Conservation (phyloP, 768 basidiomycete genomes). For the Leccinum incarnatum region DNA sequence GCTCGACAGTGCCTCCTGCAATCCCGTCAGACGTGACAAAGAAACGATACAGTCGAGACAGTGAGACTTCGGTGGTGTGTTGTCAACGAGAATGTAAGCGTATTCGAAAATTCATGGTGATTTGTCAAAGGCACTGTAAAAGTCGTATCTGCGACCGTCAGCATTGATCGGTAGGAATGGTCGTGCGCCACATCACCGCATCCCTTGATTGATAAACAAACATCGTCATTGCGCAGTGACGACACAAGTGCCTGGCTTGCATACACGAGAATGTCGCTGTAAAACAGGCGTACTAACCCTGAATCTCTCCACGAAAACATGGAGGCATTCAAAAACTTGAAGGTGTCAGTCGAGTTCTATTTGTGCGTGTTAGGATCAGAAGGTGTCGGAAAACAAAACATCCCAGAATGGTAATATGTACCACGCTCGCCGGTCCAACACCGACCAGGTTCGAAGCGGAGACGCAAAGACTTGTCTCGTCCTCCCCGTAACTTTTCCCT, state of each 20-base stretch:
- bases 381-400: conserved; percentile 22
- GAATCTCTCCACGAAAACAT: not conserved
- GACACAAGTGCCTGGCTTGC: conserved; percentile 16
- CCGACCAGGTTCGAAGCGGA: not conserved
- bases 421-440: conserved; percentile 2
- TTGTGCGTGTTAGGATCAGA: conserved; percentile 31
- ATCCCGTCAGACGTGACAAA: not conserved
- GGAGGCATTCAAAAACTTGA: not conserved
- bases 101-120: not conserved
- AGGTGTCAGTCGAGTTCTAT: conserved; percentile 10
- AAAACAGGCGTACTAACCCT: not conserved
- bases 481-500: not conserved
- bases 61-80: not conserved
- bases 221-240: conserved; percentile 12
- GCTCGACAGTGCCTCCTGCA: conserved; percentile 6
- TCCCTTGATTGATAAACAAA: conserved; percentile 11
- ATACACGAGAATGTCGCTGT: not conserved
- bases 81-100: not conserved
- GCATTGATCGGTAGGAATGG: conserved; percentile 1
- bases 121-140: not conserved
- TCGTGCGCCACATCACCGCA: conserved; percentile 21
- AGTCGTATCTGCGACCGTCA: not conserved
- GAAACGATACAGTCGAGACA: not conserved
- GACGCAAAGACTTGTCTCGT: not conserved
- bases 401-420: conserved; percentile 13